Conservation (phyloP, 768 basidiomycete genomes). For the Kondoa subrosea region DNA sequence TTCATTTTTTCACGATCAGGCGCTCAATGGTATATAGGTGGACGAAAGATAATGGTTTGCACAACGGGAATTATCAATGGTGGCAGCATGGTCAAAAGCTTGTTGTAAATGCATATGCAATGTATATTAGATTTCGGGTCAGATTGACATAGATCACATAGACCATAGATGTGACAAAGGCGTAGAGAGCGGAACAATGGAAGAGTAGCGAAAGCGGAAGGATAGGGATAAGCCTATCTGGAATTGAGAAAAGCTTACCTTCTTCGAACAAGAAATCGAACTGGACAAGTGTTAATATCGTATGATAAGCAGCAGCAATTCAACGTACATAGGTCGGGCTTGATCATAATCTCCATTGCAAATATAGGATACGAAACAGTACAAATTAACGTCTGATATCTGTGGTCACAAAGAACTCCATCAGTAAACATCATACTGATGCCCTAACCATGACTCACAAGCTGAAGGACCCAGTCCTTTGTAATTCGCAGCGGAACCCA, state of each 20-base stretch:
- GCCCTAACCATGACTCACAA: neutral
- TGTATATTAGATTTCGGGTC: no score
- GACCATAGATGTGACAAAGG: neutral
- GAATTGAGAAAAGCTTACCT: no score
- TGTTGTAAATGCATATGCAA: neutral
- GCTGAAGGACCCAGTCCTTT: neutral
- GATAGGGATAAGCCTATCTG: no score
- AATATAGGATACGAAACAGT: no score
- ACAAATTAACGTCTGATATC: neutral
- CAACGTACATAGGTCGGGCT: neutral
- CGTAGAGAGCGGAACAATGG: no score
- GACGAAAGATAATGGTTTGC: slow-evolving; percentile 19
- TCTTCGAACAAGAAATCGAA: no score
- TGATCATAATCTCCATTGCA: neutral
- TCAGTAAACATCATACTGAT: neutral
- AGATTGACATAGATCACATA: no score
- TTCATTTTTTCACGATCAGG: neutral
- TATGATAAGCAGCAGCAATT: neutral
- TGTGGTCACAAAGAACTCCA: neutral
- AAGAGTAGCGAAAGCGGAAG: no score
- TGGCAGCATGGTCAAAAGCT: slow-evolving; percentile 17
- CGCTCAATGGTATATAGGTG: slow-evolving; percentile 6
- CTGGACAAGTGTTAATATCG: neutral
- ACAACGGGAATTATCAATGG: slow-evolving; percentile 25
- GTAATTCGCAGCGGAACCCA: neutral